A percentile compares a stretch with the other conserved stretches of the same genome.
phyloP scores from a whole-genome alignment of 169 alveolate species.

The Plasmodium malariae region DNA sequence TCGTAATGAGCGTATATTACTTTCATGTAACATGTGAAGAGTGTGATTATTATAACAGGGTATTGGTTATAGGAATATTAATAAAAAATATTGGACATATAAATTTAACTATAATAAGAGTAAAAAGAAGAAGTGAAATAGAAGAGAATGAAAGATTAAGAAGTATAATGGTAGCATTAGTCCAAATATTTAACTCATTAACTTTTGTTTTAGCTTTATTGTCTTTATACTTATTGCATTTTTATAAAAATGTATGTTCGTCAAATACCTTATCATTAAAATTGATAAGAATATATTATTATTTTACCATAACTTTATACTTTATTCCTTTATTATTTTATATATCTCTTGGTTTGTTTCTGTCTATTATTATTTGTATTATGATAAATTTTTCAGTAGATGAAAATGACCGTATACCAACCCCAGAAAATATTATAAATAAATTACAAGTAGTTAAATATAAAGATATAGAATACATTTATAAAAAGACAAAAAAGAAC shows the following conservation, averaged over 20 bases:
- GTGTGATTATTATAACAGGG: constrained; percentile 43
- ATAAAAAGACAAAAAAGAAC: constrained; percentile 12
- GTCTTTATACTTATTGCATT: constrained; percentile 50
- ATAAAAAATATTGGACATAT: constrained; percentile 27
- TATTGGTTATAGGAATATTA: constrained; percentile 31
- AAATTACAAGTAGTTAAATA: constrained; percentile 78
- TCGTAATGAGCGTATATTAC: constrained; percentile 13
- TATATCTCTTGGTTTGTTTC: constrained; percentile 41
- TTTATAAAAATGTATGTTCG: constrained; percentile 49
- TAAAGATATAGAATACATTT: constrained; percentile 51
- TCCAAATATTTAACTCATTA: constrained; percentile 31
- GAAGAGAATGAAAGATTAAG: constrained; percentile 32
- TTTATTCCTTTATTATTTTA: constrained; percentile 60
- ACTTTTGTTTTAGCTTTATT: constrained; percentile 15
- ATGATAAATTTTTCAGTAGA: constrained; percentile 49
- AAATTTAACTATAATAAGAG: not conserved
- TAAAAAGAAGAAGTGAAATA: constrained; percentile 27
- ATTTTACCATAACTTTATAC: constrained; percentile 38
- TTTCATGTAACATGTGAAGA: constrained; percentile 27
- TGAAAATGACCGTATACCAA: constrained; percentile 62
- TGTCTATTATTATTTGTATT: constrained; percentile 60
- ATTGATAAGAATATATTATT: constrained; percentile 39
- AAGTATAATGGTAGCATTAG: constrained; percentile 2
- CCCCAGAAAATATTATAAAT: constrained; percentile 61
- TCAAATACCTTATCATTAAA: constrained; percentile 23